A percentile compares a stretch with the other conserved stretches of the same genome.
Evolutionary conservation across 805 yeast species (phyloP).

Genomic region (Tetrapisispora arboricola): DNA sequence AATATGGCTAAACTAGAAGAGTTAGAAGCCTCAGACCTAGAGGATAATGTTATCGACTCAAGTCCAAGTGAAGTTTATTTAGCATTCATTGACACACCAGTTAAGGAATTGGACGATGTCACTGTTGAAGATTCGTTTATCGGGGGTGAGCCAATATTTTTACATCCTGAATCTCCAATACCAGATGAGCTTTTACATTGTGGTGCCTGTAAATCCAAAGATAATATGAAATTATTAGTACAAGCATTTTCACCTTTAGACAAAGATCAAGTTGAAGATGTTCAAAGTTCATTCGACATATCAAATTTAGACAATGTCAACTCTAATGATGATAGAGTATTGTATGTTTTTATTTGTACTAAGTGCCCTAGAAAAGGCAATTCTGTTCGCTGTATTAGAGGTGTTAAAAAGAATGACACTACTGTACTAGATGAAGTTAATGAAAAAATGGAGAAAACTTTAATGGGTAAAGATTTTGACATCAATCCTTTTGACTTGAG

Average conservation of each 20-base stretch:
- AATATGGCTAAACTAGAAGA: constrained; percentile 7
- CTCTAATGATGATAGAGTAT: constrained; percentile 56
- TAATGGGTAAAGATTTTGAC: constrained; percentile 33
- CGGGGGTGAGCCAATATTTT: constrained; percentile 78
- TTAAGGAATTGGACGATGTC: constrained; percentile 35
- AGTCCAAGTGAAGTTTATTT: constrained; percentile 35
- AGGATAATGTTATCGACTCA: constrained; percentile 13
- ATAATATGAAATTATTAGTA: constrained; percentile 52
- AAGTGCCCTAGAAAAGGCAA: constrained; percentile 67
- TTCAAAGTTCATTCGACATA: constrained; percentile 9
- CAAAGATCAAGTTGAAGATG: constrained; percentile 16
- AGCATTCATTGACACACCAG: constrained; percentile 59
- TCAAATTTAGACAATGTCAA: constrained; percentile 22
- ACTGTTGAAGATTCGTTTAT: constrained; percentile 48
- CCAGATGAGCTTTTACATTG: constrained; percentile 45
- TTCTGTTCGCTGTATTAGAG: constrained; percentile 66
- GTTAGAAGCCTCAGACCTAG: constrained; percentile 15
- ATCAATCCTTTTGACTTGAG: constrained; percentile 29
- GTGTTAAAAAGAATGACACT: constrained; percentile 51
- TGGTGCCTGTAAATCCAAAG: constrained; percentile 43
- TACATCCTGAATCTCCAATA: constrained; percentile 51
- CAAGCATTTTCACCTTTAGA: constrained; percentile 80
- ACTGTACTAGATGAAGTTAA: constrained; percentile 31
- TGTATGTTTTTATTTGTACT: constrained; percentile 72
- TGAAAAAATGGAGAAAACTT: constrained; percentile 32